phyloP scores from a whole-genome alignment of 306 rosid genomes.

The Prunus armeniaca region DNA sequence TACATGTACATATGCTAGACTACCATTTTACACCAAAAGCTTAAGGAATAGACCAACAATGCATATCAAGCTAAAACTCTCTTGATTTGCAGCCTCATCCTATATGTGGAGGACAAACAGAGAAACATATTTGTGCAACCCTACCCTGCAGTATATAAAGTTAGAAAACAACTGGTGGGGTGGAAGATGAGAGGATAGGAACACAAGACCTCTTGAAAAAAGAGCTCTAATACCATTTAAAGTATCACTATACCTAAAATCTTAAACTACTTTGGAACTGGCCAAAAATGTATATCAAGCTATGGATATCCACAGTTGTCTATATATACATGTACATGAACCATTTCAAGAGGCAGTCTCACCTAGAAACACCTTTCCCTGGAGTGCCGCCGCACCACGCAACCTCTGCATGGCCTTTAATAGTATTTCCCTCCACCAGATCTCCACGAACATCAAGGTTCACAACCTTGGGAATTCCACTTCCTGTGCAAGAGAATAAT shows the following conservation, averaged over 20 bases:
- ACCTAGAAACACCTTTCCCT: slow-evolving; percentile 95
- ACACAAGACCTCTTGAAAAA: not conserved
- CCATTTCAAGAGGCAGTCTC: slow-evolving; percentile 29
- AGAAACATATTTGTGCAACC: not conserved
- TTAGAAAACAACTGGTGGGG: not conserved
- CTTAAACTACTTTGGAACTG: not conserved
- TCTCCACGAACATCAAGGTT: slow-evolving; percentile 83
- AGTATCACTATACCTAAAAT: not conserved
- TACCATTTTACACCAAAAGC: not conserved
- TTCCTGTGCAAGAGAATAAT: slow-evolving; percentile 50
- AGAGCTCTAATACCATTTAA: not conserved
- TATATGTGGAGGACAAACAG: not conserved
- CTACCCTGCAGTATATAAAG: not conserved
- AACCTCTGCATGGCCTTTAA: slow-evolving; percentile 72
- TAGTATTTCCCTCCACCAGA: slow-evolving; percentile 72
- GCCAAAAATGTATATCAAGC: not conserved
- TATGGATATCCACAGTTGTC: not conserved
- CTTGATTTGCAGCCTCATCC: not conserved
- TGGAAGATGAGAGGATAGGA: not conserved
- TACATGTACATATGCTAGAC: not conserved
- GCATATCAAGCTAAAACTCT: not conserved
- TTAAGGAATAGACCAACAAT: not conserved
- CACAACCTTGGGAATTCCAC: slow-evolving; percentile 80
- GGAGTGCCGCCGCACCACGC: slow-evolving; percentile 99
- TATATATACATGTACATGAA: not conserved